Evolutionary conservation across 2,329 filamentous ascomycete genomes (phyloP).

Genomic region (Fusarium sp.): DNA sequence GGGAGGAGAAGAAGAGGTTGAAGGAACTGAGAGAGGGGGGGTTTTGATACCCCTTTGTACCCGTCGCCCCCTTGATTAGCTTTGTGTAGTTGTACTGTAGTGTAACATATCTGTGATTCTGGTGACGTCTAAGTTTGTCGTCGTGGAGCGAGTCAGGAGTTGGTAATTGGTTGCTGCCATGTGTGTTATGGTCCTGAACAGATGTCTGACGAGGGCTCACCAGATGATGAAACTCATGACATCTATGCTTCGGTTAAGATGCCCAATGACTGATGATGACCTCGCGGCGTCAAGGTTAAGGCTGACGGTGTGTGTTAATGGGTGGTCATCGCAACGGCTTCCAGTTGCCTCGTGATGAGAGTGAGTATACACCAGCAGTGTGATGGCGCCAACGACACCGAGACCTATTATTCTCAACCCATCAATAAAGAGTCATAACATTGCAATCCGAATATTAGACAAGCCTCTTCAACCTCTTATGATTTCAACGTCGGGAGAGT

Average conservation of each 20-base stretch:
- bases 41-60: slow-evolving; percentile 21
- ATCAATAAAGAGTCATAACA: not conserved
- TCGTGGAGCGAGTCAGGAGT: not conserved
- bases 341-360: not conserved
- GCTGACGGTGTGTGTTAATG: not conserved
- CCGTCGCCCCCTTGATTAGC: not conserved
- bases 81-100: not conserved
- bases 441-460: not conserved
- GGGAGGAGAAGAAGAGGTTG: slow-evolving; percentile 74
- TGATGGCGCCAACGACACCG: not conserved
- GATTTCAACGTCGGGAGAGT: not conserved
- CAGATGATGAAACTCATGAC: not conserved
- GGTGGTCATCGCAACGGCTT: not conserved
- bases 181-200: not conserved
- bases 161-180: not conserved
- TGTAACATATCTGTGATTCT: not conserved
- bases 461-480: not conserved
- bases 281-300: not conserved
- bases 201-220: not conserved
- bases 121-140: not conserved
- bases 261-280: not conserved
- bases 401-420: not conserved
- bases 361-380: not conserved
- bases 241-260: not conserved
- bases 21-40: slow-evolving; percentile 56